Evolutionary conservation across 2,329 filamentous ascomycete genomes (phyloP).

Genomic region (Colletotrichum cordylinicola): DNA sequence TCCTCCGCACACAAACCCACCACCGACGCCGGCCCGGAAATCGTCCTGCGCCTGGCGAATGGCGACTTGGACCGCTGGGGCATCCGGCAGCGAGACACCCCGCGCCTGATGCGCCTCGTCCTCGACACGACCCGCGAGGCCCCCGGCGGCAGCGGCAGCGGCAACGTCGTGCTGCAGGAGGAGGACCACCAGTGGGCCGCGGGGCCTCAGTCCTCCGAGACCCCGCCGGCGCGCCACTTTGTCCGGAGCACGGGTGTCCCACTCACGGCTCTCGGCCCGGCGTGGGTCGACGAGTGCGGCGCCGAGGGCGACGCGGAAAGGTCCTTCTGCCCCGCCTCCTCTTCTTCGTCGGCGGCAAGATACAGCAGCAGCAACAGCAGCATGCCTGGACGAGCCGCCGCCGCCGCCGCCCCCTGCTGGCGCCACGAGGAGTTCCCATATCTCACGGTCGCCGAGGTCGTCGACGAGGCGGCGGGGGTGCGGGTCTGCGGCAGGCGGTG

Average conservation of each 20-base stretch:
- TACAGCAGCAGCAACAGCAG: neutral
- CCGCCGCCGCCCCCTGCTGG: slow-evolving; percentile 55
- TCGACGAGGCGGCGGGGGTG: slow-evolving; percentile 50
- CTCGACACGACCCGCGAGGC: slow-evolving; percentile 51
- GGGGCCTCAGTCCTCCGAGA: slow-evolving; percentile 47
- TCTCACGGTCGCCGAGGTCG: slow-evolving; percentile 50
- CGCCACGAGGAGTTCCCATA: slow-evolving; percentile 60
- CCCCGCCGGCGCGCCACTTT: slow-evolving; percentile 47
- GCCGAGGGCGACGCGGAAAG: slow-evolving; percentile 42
- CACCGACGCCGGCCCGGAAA: slow-evolving; percentile 29
- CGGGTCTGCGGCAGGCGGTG: slow-evolving; percentile 50
- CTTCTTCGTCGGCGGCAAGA: neutral
- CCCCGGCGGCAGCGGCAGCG: slow-evolving; percentile 33
- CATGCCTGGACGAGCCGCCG: neutral
- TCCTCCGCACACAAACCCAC: neutral
- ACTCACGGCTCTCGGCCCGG: slow-evolving; percentile 53
- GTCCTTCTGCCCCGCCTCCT: slow-evolving; percentile 42
- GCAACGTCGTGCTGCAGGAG: slow-evolving; percentile 59
- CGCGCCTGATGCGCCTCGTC: slow-evolving; percentile 53
- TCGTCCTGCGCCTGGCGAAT: slow-evolving; percentile 53
- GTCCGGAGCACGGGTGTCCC: slow-evolving; percentile 60
- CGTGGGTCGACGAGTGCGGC: slow-evolving; percentile 53
- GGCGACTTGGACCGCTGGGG: slow-evolving; percentile 57
- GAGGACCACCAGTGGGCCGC: slow-evolving; percentile 58
- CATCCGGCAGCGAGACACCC: slow-evolving; percentile 57